Conservation (phyloP, 2,329 filamentous ascomycete genomes). For the Escovopsis weberi region DNA sequence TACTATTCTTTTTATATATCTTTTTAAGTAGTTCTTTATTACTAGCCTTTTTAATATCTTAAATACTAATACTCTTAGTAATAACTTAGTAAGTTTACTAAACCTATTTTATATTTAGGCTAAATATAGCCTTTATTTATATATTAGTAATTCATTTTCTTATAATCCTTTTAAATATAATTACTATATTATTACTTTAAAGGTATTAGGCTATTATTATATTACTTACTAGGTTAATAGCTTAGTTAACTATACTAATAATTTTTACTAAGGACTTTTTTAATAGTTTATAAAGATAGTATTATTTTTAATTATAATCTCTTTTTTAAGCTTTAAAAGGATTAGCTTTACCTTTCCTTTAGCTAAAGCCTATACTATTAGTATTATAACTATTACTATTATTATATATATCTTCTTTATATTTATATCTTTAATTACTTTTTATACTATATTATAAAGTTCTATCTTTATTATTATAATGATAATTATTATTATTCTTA, state of each 20-base stretch:
- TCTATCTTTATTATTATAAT: background rate
- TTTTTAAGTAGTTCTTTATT: no score
- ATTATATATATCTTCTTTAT: background rate
- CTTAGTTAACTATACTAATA: no score
- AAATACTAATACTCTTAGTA: background rate
- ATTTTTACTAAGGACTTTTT: no score
- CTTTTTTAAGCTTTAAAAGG: background rate
- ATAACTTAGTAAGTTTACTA: background rate
- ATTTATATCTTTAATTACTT: background rate
- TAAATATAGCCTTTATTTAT: background rate
- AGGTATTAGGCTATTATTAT: no score
- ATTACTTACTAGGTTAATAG: no score
- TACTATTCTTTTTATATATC: no score
- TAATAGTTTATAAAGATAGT: no score
- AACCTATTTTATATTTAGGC: background rate
- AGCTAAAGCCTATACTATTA: no score
- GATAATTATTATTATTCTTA: background rate
- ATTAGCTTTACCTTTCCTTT: background rate
- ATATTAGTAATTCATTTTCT: background rate
- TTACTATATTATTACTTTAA: no score
- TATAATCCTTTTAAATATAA: background rate
- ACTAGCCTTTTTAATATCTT: background rate
- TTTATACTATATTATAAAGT: background rate
- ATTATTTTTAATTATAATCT: background rate
- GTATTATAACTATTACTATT: background rate